These are phyloP conservation scores for Ajuga chamaepitys DNA, from an alignment of 257 asterid genomes.

Conservation along the genomic window DNA sequence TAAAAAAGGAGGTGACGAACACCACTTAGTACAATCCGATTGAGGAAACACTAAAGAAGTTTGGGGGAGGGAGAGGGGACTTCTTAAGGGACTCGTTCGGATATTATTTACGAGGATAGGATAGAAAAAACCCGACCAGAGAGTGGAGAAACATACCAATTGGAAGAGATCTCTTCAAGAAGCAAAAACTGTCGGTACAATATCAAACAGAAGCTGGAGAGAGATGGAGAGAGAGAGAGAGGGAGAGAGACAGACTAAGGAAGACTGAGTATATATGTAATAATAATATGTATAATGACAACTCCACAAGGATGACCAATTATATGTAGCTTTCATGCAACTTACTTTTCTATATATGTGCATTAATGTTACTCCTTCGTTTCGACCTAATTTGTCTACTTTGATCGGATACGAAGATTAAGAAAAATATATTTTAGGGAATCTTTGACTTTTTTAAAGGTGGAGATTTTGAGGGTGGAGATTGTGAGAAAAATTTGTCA, in stretches of 20 bases:
- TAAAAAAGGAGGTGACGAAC: too few species aligned
- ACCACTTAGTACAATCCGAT: too few species aligned
- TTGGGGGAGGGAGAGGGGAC: too few species aligned
- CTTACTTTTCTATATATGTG: neutral
- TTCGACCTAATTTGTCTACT: too few species aligned
- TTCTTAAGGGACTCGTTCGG: too few species aligned
- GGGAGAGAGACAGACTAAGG: slow-evolving; percentile 7
- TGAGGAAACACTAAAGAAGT: too few species aligned
- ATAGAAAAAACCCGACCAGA: neutral
- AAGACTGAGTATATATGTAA: slow-evolving; percentile 13
- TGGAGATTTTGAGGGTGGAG: too few species aligned
- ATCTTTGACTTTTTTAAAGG: too few species aligned
- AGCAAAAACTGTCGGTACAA: slow-evolving; percentile 33
- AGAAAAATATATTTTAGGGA: too few species aligned
- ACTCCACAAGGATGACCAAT: slow-evolving; percentile 32
- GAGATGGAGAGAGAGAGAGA: slow-evolving; percentile 1
- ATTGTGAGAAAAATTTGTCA: too few species aligned
- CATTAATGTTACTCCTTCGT: neutral
- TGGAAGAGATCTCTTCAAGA: neutral
- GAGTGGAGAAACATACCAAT: slow-evolving; percentile 12
- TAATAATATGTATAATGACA: slow-evolving; percentile 25
- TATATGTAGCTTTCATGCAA: slow-evolving; percentile 28
- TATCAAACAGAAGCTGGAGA: slow-evolving; percentile 19
- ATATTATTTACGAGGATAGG: too few species aligned
- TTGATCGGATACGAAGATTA: too few species aligned